Base-by-base conservation (phyloP, 306 rosid species). In the Astragalus glycyphyllos region DNA sequence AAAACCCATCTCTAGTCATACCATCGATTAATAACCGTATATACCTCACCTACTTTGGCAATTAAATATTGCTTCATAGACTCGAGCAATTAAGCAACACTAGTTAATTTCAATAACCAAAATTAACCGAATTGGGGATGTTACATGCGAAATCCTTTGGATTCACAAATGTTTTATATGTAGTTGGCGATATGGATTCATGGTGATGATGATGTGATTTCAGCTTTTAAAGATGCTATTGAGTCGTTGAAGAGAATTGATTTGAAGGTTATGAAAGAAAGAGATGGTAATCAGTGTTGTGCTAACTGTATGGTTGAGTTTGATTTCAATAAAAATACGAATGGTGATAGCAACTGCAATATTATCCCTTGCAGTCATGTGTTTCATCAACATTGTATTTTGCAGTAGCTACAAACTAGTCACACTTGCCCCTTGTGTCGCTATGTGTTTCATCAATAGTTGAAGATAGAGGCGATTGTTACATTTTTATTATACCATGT, bases 361-460 rank as follows among this genome's bases (percentile, higher is more conserved):
- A 20, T 20, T 16, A 13, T 63, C 54, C 54, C 69, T 5, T 63
- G 69, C 16, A 4, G 12, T 42, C 69, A 63, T 63, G 20, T 6
- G 38, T 63, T 63, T 23, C 69, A 63, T 6, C 38, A 44, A 6
- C 2, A 23, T 3, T 63, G 68, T 12, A 23, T 23, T 44, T 3
- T 17, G 37, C 17, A 1, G 5, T 62, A 54, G 69, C 17, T 63
- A 2, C 17, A 40, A 45, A 65, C 8, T 4, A 23, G 20, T 26
- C 55, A 64, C 4, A 7, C 8, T 11, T 64, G 69, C 1, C 69
- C 69, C n/a, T 20, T 44, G 12, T 64, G 69, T 45, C 40, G 54
- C 1, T 64, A 65, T 11, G 5, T n/a, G n/a, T n/a, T n/a, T n/a
- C 69, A 20, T 1, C 44, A 8, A 40, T 34, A 34, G 5, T 34